These are phyloP conservation scores for Colletotrichum cordylinicola DNA, from an alignment of 2,329 filamentous ascomycete species.

Conservation along the genomic window DNA sequence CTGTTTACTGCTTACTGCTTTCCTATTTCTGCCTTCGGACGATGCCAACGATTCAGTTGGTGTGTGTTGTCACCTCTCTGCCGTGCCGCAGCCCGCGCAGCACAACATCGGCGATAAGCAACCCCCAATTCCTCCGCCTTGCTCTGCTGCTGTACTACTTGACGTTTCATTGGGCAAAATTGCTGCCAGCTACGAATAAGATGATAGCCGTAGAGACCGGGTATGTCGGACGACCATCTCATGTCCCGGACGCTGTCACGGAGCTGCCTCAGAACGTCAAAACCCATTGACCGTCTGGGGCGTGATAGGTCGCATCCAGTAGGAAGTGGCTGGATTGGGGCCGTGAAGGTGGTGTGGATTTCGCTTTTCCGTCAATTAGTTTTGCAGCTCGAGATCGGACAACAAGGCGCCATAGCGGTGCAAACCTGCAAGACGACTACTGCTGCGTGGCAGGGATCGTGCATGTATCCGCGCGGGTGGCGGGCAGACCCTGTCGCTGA, in stretches of 20 bases:
- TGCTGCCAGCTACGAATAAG: background rate
- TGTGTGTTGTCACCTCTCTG: background rate
- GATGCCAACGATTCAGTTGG: background rate
- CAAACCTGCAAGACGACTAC: background rate
- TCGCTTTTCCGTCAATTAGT: background rate
- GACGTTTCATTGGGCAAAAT: background rate
- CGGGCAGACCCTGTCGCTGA: conserved; percentile 19
- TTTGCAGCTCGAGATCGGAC: background rate
- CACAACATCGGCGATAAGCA: background rate
- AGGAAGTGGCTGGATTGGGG: conserved; percentile 9
- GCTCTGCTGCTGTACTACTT: background rate
- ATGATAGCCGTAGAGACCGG: background rate
- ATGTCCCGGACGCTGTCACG: conserved; percentile 10
- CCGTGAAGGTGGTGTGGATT: background rate
- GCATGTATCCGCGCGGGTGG: conserved; percentile 3
- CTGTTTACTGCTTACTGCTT: background rate
- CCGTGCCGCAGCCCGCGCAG: background rate
- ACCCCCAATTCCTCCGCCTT: background rate
- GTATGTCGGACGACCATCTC: conserved; percentile 16
- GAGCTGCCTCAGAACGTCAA: conserved; percentile 19
- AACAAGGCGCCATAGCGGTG: background rate
- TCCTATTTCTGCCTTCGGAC: background rate
- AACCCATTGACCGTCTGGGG: background rate
- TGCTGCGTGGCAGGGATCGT: background rate
- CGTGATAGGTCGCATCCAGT: background rate